Evolutionary conservation across 1,139 yeast genomes (phyloP).

Genomic region (Groenewaldozyma auringiensis): DNA sequence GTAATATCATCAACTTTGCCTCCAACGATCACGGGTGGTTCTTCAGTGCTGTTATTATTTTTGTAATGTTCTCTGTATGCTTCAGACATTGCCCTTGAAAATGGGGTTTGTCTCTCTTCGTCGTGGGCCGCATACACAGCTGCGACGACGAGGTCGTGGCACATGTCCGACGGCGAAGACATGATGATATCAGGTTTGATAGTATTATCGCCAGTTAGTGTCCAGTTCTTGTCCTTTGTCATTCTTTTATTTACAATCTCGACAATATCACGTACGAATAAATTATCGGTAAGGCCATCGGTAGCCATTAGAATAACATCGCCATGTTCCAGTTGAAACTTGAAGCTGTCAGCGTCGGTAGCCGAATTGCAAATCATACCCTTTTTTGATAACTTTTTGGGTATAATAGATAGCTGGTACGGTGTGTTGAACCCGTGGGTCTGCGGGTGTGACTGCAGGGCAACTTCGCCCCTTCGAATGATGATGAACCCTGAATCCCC

Average conservation of each 20-base stretch:
- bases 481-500: conserved; percentile 97
- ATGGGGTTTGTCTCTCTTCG: conserved; percentile 35
- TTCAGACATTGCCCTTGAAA: conserved; percentile 28
- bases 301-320: conserved; percentile 83
- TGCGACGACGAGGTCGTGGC: background rate
- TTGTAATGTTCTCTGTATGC: conserved; percentile 33
- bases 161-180: background rate
- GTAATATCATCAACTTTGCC: conserved; percentile 97
- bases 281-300: conserved; percentile 90
- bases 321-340: conserved; percentile 38
- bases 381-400: conserved; percentile 45
- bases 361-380: conserved; percentile 23
- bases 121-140: conserved; percentile 48
- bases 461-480: conserved; percentile 56
- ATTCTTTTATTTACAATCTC: conserved; percentile 30
- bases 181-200: background rate
- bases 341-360: conserved; percentile 37
- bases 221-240: conserved; percentile 17
- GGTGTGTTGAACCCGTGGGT: conserved; percentile 90
- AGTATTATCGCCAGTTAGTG: conserved; percentile 25
- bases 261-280: conserved; percentile 66
- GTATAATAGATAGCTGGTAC: conserved; percentile 80
- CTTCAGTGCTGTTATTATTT: background rate
- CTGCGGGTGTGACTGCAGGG: conserved; percentile 67
- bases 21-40: conserved; percentile 50